Evolutionary conservation across 306 rosid species (phyloP).

Genomic region (Corylus avellana): DNA sequence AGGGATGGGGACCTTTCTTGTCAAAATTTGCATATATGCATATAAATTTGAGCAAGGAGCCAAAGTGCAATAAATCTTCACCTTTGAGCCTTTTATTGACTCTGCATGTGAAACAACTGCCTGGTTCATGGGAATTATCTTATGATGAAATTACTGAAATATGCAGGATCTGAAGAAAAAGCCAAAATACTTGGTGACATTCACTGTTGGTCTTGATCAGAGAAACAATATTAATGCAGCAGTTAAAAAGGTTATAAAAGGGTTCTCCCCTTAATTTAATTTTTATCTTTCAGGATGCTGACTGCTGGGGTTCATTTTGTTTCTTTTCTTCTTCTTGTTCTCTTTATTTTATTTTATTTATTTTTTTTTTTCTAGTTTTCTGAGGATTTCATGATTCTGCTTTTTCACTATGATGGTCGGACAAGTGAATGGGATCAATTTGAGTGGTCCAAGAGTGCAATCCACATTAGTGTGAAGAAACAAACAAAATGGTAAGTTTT

Average conservation of each 20-base stretch:
- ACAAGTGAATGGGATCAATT: constrained; percentile 90
- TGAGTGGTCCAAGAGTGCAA: constrained; percentile 94
- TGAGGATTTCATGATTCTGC: constrained; percentile 88
- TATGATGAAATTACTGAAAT: constrained; percentile 33
- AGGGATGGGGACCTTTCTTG: constrained; percentile 1
- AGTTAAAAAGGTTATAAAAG: constrained; percentile 68
- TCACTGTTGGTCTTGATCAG: constrained; percentile 91
- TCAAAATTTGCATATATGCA: neutral
- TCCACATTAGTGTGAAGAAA: constrained; percentile 79
- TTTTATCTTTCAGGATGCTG: constrained; percentile 25
- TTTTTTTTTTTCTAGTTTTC: constrained; percentile 67
- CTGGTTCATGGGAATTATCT: constrained; percentile 23
- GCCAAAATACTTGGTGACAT: constrained; percentile 89
- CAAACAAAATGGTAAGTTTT: constrained; percentile 67
- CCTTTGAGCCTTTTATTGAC: neutral
- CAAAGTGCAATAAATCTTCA: neutral
- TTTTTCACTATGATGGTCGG: constrained; percentile 95
- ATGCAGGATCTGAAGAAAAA: constrained; percentile 82
- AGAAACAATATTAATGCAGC: constrained; percentile 74
- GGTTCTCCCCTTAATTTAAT: neutral
- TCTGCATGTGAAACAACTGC: constrained; percentile 9
- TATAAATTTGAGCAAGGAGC: neutral
- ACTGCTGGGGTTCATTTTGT: constrained; percentile 37
- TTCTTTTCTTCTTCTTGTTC: neutral
- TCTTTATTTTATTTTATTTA: neutral